phyloP scores from a whole-genome alignment of 2,329 filamentous ascomycete species.

The Ceratocystis colombiana region DNA sequence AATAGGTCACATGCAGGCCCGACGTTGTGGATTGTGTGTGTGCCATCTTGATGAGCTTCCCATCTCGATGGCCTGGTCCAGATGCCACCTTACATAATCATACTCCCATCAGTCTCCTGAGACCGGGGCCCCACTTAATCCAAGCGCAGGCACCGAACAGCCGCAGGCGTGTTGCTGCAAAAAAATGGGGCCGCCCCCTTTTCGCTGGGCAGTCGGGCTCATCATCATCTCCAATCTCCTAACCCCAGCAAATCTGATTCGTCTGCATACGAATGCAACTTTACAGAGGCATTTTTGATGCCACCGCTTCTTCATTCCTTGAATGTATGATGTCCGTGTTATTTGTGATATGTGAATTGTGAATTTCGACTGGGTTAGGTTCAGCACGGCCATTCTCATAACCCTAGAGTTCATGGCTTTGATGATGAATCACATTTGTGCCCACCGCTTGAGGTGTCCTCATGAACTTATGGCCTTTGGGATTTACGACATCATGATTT shows the following conservation, averaged over 20 bases:
- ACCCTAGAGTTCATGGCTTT: background rate
- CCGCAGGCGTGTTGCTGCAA: background rate
- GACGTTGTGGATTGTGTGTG: background rate
- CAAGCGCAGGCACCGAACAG: background rate
- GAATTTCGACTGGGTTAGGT: background rate
- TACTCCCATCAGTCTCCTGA: background rate
- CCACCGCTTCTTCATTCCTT: background rate
- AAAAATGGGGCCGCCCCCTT: conserved; percentile 5
- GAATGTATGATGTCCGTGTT: background rate
- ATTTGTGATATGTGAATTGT: background rate
- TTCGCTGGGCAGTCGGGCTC: background rate
- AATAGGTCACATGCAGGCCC: conserved; percentile 2
- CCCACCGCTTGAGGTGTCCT: too few species aligned
- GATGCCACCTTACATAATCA: too few species aligned
- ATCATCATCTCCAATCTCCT: conserved; percentile 6
- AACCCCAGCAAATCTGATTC: background rate
- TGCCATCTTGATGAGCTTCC: too few species aligned
- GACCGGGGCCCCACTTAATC: background rate
- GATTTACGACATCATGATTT: too few species aligned
- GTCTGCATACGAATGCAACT: background rate
- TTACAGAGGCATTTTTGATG: background rate
- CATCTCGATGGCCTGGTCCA: too few species aligned
- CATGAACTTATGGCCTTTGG: too few species aligned
- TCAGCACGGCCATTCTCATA: background rate
- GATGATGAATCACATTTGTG: too few species aligned